Base-by-base conservation (phyloP, 768 basidiomycete genomes). In the Boletus insuetus region DNA sequence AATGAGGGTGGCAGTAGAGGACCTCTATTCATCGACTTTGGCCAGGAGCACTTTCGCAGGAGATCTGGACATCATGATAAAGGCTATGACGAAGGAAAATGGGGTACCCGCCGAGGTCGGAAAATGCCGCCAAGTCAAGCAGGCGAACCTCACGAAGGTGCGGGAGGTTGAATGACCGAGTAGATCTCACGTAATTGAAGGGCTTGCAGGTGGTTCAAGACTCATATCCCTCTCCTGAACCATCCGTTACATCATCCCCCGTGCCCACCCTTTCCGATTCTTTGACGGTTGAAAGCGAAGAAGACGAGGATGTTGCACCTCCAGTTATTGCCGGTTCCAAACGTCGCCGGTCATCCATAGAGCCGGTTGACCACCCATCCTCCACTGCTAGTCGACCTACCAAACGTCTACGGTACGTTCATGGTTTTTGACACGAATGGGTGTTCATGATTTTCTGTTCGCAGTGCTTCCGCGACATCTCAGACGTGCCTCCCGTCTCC, bases 1-100 rank as follows among this genome's bases (percentile, higher is more conserved):
- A 4, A 66, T 79, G 55, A 75, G 71, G 51, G 58, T 55, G 0
- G 54, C 13, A 2, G 73, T 72, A n/a, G 66, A 71, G 16, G 58
- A 55, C 0, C 58, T 77, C 1, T 78, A 73, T 53, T 55, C 61
- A 0, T 62, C 70, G 1, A 60, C 59, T 14, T 60, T 69, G 14
- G 46, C 49, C 0, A 64, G 68, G 48, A 77, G 70, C 7, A 51
- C 52, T 1, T 50, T 75, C 1, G 68, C 69, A 0, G 51, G 55
- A 3, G 69, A 68, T 43, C 35, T 75, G 3, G 71, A 72, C n/a
- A 49, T 53, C 0, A 58, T 65, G 31, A 63, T 75, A 2, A 68
- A 72, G 44, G 69, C 69, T 53, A 54, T 67, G 44, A 68, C 67
- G 0, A 59, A 62, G 4, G 32, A 45, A 29, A 45, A 53, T 1